phyloP scores from a whole-genome alignment of 768 basidiomycete genomes.

The Polyporus arcularius region DNA sequence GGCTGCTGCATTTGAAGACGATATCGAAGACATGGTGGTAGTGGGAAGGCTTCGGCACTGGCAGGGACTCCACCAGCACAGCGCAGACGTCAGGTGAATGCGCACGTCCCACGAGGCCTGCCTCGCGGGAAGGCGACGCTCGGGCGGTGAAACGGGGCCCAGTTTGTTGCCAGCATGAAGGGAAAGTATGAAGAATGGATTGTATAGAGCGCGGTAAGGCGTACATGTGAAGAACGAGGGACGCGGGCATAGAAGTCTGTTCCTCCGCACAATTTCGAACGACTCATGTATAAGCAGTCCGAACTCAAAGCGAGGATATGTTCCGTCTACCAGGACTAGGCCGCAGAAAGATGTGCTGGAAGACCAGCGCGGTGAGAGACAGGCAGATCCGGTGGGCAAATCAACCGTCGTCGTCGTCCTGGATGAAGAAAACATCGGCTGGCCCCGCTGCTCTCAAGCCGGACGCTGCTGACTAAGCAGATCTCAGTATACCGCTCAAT shows the following conservation, averaged over 20 bases:
- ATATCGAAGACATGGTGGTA: slow-evolving; percentile 9
- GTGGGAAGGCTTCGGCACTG: neutral
- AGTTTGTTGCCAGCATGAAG: neutral
- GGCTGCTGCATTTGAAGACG: slow-evolving; percentile 1
- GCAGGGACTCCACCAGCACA: neutral
- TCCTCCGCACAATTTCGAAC: slow-evolving; percentile 78
- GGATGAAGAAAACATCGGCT: slow-evolving; percentile 31
- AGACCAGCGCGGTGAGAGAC: slow-evolving; percentile 68
- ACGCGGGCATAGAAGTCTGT: slow-evolving; percentile 40
- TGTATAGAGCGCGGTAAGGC: neutral
- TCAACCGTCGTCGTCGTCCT: slow-evolving; percentile 85
- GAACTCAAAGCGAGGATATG: slow-evolving; percentile 77
- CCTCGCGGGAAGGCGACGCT: slow-evolving; percentile 1
- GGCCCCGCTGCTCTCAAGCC: neutral
- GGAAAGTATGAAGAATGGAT: neutral
- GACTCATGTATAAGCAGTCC: slow-evolving; percentile 56
- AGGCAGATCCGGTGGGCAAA: slow-evolving; percentile 44
- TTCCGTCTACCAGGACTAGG: slow-evolving; percentile 58
- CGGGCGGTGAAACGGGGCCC: neutral
- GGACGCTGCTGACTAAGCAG: slow-evolving; percentile 45
- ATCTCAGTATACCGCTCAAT: neutral
- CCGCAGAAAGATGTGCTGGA: slow-evolving; percentile 74
- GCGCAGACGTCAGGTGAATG: slow-evolving; percentile 11
- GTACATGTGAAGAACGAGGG: slow-evolving; percentile 18
- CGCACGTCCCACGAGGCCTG: slow-evolving; percentile 14